Conservation (phyloP, 495 filamentous ascomycete genomes). For the Neurospora sp. region DNA sequence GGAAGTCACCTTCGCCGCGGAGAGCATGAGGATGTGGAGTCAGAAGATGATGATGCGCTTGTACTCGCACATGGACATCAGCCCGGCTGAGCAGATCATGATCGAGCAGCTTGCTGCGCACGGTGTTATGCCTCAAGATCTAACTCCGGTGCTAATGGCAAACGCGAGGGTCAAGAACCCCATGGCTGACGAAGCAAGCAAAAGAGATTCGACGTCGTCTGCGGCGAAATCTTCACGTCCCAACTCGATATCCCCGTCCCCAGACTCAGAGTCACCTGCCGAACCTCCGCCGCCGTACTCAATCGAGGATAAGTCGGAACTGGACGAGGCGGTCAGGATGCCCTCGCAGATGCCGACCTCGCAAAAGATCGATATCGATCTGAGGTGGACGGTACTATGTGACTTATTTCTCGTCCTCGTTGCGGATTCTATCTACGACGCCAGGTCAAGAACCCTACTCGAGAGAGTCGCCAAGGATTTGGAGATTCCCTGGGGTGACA, state of each 20-base stretch:
- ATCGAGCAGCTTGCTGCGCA: conserved; percentile 94
- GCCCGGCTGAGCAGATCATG: conserved; percentile 87
- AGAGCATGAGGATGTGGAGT: conserved; percentile 87
- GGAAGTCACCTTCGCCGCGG: conserved; percentile 52
- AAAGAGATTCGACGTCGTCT: conserved; percentile 2
- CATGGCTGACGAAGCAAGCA: conserved; percentile 42
- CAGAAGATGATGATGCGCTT: conserved; percentile 94
- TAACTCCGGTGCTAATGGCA: conserved; percentile 80
- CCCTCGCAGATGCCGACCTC: conserved; percentile 72
- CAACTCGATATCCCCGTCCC: conserved; percentile 11
- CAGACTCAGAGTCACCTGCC: conserved; percentile 26
- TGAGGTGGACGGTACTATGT: conserved; percentile 95
- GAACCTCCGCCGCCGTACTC: conserved; percentile 63
- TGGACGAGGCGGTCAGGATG: conserved; percentile 59
- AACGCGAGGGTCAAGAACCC: conserved; percentile 92
- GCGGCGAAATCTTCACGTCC: conserved; percentile 11
- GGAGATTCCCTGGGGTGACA: conserved; percentile 80
- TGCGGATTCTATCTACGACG: conserved; percentile 88
- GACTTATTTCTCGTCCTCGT: conserved; percentile 93
- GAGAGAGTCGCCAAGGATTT: conserved; percentile 74
- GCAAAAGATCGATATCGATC: conserved; percentile 84
- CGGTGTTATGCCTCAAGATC: conserved; percentile 73
- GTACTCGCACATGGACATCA: conserved; percentile 95
- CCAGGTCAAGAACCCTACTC: conserved; percentile 74
- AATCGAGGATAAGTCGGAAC: conserved; percentile 55